A percentile compares a stretch with the other conserved stretches of the same genome.
These are phyloP conservation scores for Starmerella gropengiesseri DNA, from an alignment of 805 yeast species.

Conservation along the genomic window DNA sequence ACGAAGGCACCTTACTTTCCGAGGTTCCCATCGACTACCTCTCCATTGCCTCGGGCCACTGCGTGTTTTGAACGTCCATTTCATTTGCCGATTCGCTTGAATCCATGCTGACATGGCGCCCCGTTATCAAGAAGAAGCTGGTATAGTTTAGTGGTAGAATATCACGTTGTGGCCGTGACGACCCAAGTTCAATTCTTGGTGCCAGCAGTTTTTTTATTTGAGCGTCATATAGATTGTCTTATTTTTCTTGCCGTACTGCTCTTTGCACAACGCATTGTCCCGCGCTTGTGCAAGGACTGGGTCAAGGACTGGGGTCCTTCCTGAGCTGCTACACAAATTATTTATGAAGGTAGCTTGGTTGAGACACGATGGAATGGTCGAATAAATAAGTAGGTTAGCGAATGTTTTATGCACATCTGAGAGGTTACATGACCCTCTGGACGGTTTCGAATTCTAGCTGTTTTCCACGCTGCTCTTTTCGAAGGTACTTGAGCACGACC, in stretches of 20 bases:
- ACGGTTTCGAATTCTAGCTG: background rate
- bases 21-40: too few species aligned
- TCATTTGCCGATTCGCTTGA: too few species aligned
- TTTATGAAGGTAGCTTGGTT: too few species aligned
- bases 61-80: too few species aligned
- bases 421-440: background rate
- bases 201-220: conserved; percentile 20
- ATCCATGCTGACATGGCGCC: background rate
- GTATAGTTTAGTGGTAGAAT: conserved; percentile 25
- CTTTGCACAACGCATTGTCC: too few species aligned
- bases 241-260: background rate
- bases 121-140: conserved; percentile 12
- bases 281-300: too few species aligned
- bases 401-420: too few species aligned
- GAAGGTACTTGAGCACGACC: conserved; percentile 1
- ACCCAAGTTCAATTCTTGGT: conserved; percentile 25
- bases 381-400: conserved; percentile 3
- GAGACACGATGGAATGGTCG: too few species aligned
- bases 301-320: too few species aligned
- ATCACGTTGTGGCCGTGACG: conserved; percentile 26
- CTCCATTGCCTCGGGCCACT: too few species aligned
- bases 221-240: background rate
- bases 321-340: too few species aligned
- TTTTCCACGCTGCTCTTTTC: conserved; percentile 1
- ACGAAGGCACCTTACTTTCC: too few species aligned